Percentiles rank a stretch among this genome's conserved stretches.
Evolutionary conservation across 176 grass and related monocot species (phyloP).

Genomic region (Otatea glauca): DNA sequence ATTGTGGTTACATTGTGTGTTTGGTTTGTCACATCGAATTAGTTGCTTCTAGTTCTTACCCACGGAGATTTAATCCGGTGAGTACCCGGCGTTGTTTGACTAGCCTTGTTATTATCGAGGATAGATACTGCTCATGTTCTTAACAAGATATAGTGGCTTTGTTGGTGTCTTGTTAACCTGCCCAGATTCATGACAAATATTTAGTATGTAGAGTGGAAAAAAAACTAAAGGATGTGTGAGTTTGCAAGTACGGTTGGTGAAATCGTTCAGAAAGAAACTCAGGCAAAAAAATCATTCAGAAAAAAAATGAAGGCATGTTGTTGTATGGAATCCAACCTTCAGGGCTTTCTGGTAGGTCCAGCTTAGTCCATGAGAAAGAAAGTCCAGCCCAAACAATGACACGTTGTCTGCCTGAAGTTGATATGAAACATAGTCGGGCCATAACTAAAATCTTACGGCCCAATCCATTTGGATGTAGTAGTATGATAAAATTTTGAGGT

Average conservation of each 20-base stretch:
- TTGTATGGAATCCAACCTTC: neutral
- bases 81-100: neutral
- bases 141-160: neutral
- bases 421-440: neutral
- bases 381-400: neutral
- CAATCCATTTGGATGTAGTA: neutral
- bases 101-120: neutral
- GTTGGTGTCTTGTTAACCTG: neutral
- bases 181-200: neutral
- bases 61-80: neutral
- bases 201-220: too few species aligned
- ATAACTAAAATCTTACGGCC: neutral
- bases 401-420: neutral
- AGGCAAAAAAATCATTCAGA: neutral
- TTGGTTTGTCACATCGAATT: slow-evolving; percentile 42
- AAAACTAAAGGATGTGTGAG: neutral
- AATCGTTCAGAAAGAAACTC: too few species aligned
- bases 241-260: neutral
- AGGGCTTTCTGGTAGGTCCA: neutral
- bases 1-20: neutral
- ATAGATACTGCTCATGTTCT: neutral
- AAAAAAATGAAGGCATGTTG: neutral
- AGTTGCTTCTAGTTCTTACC: neutral
- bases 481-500: neutral
- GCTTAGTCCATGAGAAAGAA: too few species aligned